A percentile compares a stretch with the other conserved stretches of the same genome.
phyloP scores from a whole-genome alignment of 352 stramenopile species.

The Globisporangium nagaii region DNA sequence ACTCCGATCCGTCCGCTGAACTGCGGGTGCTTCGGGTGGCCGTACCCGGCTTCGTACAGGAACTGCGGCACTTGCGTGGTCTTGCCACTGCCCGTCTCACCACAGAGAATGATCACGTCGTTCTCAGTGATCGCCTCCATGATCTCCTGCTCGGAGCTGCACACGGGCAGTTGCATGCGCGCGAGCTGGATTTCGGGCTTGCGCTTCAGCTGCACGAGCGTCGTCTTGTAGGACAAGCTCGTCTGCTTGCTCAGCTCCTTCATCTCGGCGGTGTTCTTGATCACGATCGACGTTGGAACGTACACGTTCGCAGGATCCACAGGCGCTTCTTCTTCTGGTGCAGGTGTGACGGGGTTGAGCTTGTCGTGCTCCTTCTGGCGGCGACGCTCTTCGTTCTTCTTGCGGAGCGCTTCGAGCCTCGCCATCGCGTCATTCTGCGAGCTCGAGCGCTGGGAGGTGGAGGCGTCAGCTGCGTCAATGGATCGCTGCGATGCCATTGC shows the following conservation, averaged over 20 bases:
- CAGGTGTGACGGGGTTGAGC: conserved; percentile 3
- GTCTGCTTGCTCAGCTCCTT: conserved; percentile 42
- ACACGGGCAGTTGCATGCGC: conserved; percentile 96
- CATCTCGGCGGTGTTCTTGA: conserved; percentile 64
- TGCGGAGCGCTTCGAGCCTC: conserved; percentile 56
- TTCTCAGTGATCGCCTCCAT: conserved; percentile 95
- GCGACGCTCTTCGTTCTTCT: conserved; percentile 79
- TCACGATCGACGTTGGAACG: conserved; percentile 56
- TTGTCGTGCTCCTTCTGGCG: conserved; percentile 26
- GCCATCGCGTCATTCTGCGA: conserved; percentile 72
- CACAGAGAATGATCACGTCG: conserved; percentile 97
- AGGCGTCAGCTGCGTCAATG: not conserved
- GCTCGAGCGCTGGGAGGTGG: conserved; percentile 10
- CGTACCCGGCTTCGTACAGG: conserved; percentile 94
- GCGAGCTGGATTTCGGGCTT: conserved; percentile 83
- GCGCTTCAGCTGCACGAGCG: conserved; percentile 67
- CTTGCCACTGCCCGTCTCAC: conserved; percentile 98
- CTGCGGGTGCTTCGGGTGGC: conserved; percentile 43
- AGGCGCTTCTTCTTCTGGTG: conserved; percentile 14
- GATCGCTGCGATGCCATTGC: not conserved
- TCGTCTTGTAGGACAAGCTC: conserved; percentile 56
- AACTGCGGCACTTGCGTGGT: conserved; percentile 98
- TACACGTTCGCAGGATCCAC: conserved; percentile 40
- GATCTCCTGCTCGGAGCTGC: conserved; percentile 98
- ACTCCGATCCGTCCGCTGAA: conserved; percentile 88